Percentiles rank a stretch among this genome's conserved stretches.
Conservation (phyloP, 2,329 filamentous ascomycete species). For the Stachybotrys elegans region DNA sequence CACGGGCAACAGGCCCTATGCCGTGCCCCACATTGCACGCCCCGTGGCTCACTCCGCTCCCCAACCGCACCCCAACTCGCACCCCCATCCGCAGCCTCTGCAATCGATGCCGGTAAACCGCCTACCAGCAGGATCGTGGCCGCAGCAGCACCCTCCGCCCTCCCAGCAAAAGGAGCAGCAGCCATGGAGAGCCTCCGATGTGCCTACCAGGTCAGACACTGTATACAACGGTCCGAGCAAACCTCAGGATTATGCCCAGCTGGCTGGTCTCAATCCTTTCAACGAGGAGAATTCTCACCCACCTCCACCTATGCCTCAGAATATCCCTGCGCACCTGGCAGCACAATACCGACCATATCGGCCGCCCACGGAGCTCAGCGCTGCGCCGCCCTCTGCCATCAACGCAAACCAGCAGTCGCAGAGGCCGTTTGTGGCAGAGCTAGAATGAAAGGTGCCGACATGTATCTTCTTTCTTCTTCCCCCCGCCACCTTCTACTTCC, state of each 20-base stretch:
- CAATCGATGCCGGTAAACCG: not conserved
- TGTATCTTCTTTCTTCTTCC: no score
- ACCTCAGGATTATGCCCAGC: conserved; percentile 15
- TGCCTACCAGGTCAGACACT: conserved; percentile 11
- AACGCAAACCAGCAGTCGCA: not conserved
- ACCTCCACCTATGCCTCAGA: no score
- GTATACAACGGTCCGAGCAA: conserved; percentile 14
- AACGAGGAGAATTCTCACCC: no score
- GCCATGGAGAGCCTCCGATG: conserved; percentile 5
- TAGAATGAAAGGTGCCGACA: no score
- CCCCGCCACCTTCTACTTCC: no score
- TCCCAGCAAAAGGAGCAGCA: conserved; percentile 2
- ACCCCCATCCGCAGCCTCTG: not conserved
- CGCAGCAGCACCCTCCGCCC: not conserved
- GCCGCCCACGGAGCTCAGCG: not conserved
- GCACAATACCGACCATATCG: conserved; percentile 2
- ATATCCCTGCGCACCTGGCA: no score
- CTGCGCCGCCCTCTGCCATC: not conserved
- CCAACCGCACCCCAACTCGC: not conserved
- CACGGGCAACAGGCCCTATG: no score
- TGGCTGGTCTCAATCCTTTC: conserved; percentile 13
- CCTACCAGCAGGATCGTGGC: not conserved
- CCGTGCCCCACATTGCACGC: no score
- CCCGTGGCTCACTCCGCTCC: not conserved
- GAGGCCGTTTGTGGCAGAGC: not conserved